Percentiles rank a stretch among this genome's conserved stretches.
Conservation (phyloP, 148 eudicot genomes). For the Mesembryanthemum crystallinum region DNA sequence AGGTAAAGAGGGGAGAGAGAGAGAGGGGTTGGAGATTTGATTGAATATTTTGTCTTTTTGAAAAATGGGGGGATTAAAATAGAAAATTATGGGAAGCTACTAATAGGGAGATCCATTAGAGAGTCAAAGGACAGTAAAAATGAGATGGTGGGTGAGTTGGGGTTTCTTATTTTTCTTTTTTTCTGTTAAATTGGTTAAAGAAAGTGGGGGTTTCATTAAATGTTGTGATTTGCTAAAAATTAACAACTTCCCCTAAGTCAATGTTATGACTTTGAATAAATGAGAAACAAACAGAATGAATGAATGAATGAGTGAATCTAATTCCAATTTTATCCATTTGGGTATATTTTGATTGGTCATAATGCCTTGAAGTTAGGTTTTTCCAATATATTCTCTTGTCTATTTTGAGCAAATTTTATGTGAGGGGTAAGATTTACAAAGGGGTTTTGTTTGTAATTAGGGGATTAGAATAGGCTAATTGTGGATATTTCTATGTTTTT, state of each 20-base stretch:
- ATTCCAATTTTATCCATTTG: slow-evolving; percentile 5
- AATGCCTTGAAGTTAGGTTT: slow-evolving; percentile 33
- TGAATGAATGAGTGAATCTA: slow-evolving; percentile 6
- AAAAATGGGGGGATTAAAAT: neutral
- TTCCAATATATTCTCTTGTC: slow-evolving; percentile 15
- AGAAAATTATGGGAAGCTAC: slow-evolving; percentile 9
- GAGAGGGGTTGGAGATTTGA: neutral
- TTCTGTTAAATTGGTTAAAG: neutral
- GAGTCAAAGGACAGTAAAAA: slow-evolving; percentile 29
- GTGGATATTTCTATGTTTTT: neutral
- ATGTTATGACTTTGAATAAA: slow-evolving; percentile 7
- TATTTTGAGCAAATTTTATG: slow-evolving; percentile 15
- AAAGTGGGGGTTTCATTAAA: slow-evolving; percentile 1
- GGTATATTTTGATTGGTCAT: slow-evolving; percentile 23
- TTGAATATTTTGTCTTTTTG: neutral
- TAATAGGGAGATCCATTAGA: slow-evolving; percentile 22
- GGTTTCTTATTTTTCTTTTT: neutral
- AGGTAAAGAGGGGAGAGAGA: too few relatives aligned
- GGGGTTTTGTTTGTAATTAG: slow-evolving; percentile 4
- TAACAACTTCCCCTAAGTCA: slow-evolving; percentile 13
- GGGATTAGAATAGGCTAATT: slow-evolving; percentile 14
- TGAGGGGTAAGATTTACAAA: slow-evolving; percentile 17
- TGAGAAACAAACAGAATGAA: neutral
- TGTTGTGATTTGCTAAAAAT: slow-evolving; percentile 27
- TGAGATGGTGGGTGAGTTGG: neutral